These are phyloP conservation scores for Fusarium xylarioides DNA, from an alignment of 2,329 filamentous ascomycete species.

Conservation along the genomic window DNA sequence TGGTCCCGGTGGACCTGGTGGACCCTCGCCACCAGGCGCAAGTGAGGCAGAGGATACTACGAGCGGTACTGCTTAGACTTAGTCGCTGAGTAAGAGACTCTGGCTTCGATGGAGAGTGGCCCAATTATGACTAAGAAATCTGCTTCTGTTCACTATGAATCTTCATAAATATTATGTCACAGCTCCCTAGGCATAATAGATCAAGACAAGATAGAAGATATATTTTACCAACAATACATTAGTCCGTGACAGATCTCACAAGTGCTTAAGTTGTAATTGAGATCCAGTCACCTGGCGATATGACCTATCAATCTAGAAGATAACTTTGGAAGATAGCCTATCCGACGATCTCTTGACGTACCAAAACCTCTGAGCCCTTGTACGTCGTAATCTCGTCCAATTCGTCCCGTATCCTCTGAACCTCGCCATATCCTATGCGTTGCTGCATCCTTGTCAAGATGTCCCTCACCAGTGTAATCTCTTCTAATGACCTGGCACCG, in stretches of 20 bases:
- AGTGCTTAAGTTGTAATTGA: neutral
- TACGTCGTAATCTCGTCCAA: neutral
- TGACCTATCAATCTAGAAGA: neutral
- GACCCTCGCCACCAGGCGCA: neutral
- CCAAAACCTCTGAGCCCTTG: neutral
- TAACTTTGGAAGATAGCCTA: neutral
- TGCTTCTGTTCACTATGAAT: neutral
- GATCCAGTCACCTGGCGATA: too few relatives aligned
- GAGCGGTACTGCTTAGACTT: neutral
- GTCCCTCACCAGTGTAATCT: neutral
- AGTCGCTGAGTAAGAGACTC: too few relatives aligned
- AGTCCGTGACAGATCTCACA: too few relatives aligned
- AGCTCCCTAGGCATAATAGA: neutral
- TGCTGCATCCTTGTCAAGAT: neutral
- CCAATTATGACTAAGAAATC: rapidly evolving
- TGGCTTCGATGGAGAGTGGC: neutral
- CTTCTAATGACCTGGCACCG: neutral
- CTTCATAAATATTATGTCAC: neutral
- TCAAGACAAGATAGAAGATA: neutral
- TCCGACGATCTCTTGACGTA: neutral
- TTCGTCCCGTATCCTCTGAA: neutral
- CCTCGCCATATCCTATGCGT: neutral
- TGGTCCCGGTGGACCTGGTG: neutral
- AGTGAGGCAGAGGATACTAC: neutral
- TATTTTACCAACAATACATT: neutral